phyloP scores from a whole-genome alignment of 1,139 yeast genomes.

The Zygoascus meyerae region DNA sequence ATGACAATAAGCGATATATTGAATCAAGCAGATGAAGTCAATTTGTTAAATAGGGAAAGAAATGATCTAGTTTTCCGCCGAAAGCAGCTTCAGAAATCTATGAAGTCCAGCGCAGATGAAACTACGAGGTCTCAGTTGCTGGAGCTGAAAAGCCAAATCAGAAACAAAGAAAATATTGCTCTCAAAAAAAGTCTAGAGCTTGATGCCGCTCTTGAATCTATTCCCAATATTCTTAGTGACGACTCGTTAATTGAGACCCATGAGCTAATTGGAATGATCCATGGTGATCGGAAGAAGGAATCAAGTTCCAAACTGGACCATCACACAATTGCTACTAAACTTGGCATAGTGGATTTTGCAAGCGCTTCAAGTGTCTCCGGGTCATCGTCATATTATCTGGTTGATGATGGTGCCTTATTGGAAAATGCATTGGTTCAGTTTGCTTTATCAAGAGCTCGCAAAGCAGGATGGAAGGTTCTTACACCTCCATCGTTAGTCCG shows the following conservation, averaged over 20 bases:
- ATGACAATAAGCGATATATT: constrained; percentile 35
- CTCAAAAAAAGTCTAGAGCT: constrained; percentile 39
- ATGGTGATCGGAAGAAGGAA: constrained; percentile 19
- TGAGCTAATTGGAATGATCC: constrained; percentile 24
- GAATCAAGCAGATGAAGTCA: constrained; percentile 25
- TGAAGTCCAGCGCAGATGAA: constrained; percentile 9
- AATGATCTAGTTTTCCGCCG: constrained; percentile 27
- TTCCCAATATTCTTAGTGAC: constrained; percentile 58
- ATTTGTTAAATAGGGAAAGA: constrained; percentile 19
- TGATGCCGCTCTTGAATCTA: constrained; percentile 39
- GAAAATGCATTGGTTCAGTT: constrained; percentile 88
- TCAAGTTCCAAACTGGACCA: constrained; percentile 46
- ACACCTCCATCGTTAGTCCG: constrained; percentile 85
- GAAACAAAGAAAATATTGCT: constrained; percentile 36
- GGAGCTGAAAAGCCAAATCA: constrained; percentile 33
- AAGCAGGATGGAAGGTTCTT: constrained; percentile 61
- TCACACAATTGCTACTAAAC: constrained; percentile 52
- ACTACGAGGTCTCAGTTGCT: constrained; percentile 19
- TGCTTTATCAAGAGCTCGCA: constrained; percentile 60
- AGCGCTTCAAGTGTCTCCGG: constrained; percentile 77
- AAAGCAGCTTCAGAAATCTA: constrained; percentile 22
- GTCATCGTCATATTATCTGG: constrained; percentile 78
- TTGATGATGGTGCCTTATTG: constrained; percentile 80
- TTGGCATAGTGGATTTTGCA: constrained; percentile 62
- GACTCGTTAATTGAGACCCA: constrained; percentile 47